These are phyloP conservation scores for Gossypium sturtianum DNA, from an alignment of 345 rosid species.

Conservation along the genomic window DNA sequence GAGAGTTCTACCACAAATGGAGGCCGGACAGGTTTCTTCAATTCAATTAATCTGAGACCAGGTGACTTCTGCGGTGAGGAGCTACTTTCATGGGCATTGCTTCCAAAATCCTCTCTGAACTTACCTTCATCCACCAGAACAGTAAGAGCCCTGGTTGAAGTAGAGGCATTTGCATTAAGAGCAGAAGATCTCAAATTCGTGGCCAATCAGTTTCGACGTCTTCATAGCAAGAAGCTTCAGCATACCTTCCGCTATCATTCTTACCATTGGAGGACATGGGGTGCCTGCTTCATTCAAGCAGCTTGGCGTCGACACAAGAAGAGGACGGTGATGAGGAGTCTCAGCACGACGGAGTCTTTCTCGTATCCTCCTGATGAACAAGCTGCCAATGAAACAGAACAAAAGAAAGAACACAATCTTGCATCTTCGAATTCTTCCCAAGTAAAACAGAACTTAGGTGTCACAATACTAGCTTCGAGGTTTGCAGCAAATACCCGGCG, in stretches of 20 bases:
- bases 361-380: constrained; percentile 21
- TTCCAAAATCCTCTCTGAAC: constrained; percentile 46
- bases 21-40: constrained; percentile 59
- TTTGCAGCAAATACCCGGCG: constrained; percentile 85
- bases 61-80: constrained; percentile 67
- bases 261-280: constrained; percentile 70
- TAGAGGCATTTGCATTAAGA: constrained; percentile 58
- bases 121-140: constrained; percentile 60
- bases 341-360: constrained; percentile 40
- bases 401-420: constrained; percentile 16
- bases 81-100: constrained; percentile 60
- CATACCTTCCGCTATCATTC: constrained; percentile 60
- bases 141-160: constrained; percentile 49
- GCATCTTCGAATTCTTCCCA: constrained; percentile 36
- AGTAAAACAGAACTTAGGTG: constrained; percentile 58
- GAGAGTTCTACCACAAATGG: constrained; percentile 64
- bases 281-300: constrained; percentile 58
- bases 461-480: constrained; percentile 64
- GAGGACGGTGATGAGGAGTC: constrained; percentile 33
- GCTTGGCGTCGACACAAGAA: constrained; percentile 57
- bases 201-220: constrained; percentile 57
- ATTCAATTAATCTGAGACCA: constrained; percentile 46
- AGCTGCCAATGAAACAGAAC: constrained; percentile 20
- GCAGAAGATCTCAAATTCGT: constrained; percentile 61
- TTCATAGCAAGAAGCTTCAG: constrained; percentile 59